Base-by-base conservation (phyloP, 139 green algal species). In the Tetraselmis striata region DNA sequence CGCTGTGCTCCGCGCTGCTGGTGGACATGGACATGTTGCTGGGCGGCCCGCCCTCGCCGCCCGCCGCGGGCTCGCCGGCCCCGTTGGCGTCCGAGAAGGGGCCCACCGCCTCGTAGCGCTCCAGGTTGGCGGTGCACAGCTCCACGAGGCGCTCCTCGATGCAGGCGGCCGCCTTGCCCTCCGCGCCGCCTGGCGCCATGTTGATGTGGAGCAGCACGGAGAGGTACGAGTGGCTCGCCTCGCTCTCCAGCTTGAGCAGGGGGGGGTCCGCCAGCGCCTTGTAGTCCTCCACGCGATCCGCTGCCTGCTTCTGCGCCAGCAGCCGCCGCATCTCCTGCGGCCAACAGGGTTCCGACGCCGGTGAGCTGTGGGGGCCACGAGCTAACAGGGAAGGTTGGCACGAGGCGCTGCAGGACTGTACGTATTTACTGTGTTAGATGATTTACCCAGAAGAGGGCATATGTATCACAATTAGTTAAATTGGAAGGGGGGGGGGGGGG, bases 161-260 rank as follows among this genome's bases (percentile, higher is more conserved):
- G 31, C 89, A 45, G 59, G 75, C 81, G 23, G 77, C 59, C 1
- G 29, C 80, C 27, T 76, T 77, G 23, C 79, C 45, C 2, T 79
- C 77, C 30, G 79, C 27, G 18, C 26, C 31, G 23, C 77, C 80
- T 0, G 76, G 24, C 22, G 76, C 28, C 25, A 75, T 82, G 77
- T 78, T 86, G 59, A 95, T 67, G 76, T 93, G 88, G 45, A 93
- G 86, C 80, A 96, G 85, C 78, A 97, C 86, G 29, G 89, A 93
- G 27, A 99, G 86, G 83, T 97, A 96, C 2, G 94, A 92, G 77
- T 97, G 91, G 5, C 87, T 84, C 31, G 93, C 90, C 87, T 98
- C 95, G 2, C 86, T 90, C 89, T 99, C 96, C 45, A 99, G 88
- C 11, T 92, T 84, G 85, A 98, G 90, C 85, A 99, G 90, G 0